phyloP scores from a whole-genome alignment of 2,329 filamentous ascomycete genomes.

The Zelopaecilomyces penicillatus region DNA sequence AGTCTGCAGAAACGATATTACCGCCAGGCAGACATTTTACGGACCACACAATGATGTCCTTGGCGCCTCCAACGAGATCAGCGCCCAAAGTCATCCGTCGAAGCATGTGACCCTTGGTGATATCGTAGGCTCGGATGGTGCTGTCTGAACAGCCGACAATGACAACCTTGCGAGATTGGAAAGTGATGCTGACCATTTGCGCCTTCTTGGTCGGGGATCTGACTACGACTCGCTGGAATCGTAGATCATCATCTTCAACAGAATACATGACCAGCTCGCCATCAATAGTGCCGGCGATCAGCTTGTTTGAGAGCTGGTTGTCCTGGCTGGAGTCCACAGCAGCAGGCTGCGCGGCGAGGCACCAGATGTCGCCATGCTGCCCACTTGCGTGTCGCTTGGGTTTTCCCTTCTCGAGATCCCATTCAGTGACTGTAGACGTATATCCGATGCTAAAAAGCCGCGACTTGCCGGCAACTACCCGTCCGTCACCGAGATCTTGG shows the following conservation, averaged over 20 bases:
- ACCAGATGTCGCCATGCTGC: slow-evolving; percentile 96
- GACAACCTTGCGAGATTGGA: slow-evolving; percentile 73
- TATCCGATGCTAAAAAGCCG: slow-evolving; percentile 95
- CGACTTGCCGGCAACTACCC: slow-evolving; percentile 59
- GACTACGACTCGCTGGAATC: slow-evolving; percentile 67
- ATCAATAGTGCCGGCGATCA: slow-evolving; percentile 84
- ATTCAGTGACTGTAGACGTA: slow-evolving; percentile 86
- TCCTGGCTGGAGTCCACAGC: slow-evolving; percentile 20
- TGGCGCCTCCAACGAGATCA: slow-evolving; percentile 66
- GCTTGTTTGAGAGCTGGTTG: slow-evolving; percentile 42
- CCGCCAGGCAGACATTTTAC: slow-evolving; percentile 81
- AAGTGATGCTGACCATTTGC: slow-evolving; percentile 83
- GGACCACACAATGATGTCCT: slow-evolving; percentile 86
- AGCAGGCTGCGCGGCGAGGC: slow-evolving; percentile 75
- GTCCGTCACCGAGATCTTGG: slow-evolving; percentile 55
- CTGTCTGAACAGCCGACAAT: slow-evolving; percentile 95
- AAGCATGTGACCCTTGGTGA: slow-evolving; percentile 65
- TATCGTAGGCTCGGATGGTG: slow-evolving; percentile 85
- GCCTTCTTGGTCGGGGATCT: slow-evolving; percentile 75
- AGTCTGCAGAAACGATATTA: slow-evolving; percentile 90
- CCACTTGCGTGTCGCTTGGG: slow-evolving; percentile 78
- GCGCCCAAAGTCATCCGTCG: slow-evolving; percentile 80
- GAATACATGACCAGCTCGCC: slow-evolving; percentile 82
- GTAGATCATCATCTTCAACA: slow-evolving; percentile 74
- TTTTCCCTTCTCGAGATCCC: slow-evolving; percentile 74